phyloP scores from a whole-genome alignment of 108 stramenopile species.

The Mediolabrus comicus region DNA sequence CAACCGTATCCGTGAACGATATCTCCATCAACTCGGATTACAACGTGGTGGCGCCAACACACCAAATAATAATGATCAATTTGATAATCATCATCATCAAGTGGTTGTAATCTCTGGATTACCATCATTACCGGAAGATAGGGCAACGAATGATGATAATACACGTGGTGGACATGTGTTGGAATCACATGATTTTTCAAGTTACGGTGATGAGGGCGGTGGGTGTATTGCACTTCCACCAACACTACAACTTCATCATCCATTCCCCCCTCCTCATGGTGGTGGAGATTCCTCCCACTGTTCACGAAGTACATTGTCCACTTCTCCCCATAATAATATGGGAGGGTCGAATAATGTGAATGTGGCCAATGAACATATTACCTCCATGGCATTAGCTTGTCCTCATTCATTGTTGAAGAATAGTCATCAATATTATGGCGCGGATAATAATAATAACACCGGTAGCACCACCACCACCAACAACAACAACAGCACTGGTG shows the following conservation, averaged over 20 bases:
- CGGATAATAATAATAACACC: not conserved
- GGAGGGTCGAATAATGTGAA: not conserved
- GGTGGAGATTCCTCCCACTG: not conserved
- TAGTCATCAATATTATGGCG: not conserved
- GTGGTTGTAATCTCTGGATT: conserved; percentile 42
- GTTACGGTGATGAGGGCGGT: not conserved
- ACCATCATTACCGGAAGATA: conserved; percentile 35
- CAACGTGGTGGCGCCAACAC: conserved; percentile 12
- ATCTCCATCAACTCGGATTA: conserved; percentile 43
- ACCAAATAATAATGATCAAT: not conserved
- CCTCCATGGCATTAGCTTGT: conserved; percentile 31
- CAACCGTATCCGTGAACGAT: conserved; percentile 45
- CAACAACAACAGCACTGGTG: not conserved
- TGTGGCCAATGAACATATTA: conserved; percentile 4
- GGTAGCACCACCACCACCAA: not conserved
- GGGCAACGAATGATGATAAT: conserved; percentile 30
- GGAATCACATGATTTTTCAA: conserved; percentile 40
- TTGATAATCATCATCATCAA: conserved; percentile 1
- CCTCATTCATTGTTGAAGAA: conserved; percentile 18
- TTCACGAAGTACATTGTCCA: conserved; percentile 9
- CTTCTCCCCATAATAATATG: not conserved
- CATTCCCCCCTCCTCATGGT: conserved; percentile 2
- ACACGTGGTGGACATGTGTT: too few species aligned
- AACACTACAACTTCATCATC: not conserved
- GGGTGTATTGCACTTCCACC: not conserved